Percentiles rank a stretch among this genome's conserved stretches.
These are phyloP conservation scores for Apiospora kogelbergensis DNA, from an alignment of 2,329 filamentous ascomycete genomes.

Conservation along the genomic window DNA sequence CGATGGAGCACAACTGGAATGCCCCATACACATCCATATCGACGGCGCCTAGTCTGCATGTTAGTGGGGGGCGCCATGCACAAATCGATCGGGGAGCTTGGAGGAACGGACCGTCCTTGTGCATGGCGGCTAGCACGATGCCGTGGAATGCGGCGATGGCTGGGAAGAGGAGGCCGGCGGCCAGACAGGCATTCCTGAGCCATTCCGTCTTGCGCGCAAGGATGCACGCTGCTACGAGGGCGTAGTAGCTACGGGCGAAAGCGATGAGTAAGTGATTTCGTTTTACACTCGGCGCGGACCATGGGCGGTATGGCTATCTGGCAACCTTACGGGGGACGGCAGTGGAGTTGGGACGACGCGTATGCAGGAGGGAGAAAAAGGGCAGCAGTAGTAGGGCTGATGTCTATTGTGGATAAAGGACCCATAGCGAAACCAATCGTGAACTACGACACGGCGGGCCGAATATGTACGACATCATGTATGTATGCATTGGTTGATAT, in stretches of 20 bases:
- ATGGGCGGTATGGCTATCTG: background rate
- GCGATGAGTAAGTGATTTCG: background rate
- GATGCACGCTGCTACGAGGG: conserved; percentile 62
- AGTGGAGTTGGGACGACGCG: background rate
- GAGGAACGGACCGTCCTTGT: conserved; percentile 52
- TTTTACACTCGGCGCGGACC: background rate
- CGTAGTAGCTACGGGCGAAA: conserved; percentile 51
- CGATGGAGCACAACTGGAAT: conserved; percentile 67
- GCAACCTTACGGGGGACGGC: background rate
- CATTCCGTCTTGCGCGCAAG: conserved; percentile 61
- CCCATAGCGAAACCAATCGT: background rate
- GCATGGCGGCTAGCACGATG: conserved; percentile 58
- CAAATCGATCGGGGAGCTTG: background rate
- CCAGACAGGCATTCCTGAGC: conserved; percentile 63
- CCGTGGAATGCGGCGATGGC: conserved; percentile 64
- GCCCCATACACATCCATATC: conserved; percentile 70
- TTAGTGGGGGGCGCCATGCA: background rate
- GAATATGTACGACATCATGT: background rate
- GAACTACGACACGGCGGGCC: background rate
- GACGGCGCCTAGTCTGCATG: conserved; percentile 48
- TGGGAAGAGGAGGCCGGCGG: conserved; percentile 61
- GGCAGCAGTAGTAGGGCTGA: background rate
- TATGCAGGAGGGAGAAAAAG: background rate
- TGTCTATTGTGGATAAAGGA: background rate
- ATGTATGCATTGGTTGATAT: background rate